Conservation (phyloP, 2,329 filamentous ascomycete genomes). For the Penicillium occitanis region DNA sequence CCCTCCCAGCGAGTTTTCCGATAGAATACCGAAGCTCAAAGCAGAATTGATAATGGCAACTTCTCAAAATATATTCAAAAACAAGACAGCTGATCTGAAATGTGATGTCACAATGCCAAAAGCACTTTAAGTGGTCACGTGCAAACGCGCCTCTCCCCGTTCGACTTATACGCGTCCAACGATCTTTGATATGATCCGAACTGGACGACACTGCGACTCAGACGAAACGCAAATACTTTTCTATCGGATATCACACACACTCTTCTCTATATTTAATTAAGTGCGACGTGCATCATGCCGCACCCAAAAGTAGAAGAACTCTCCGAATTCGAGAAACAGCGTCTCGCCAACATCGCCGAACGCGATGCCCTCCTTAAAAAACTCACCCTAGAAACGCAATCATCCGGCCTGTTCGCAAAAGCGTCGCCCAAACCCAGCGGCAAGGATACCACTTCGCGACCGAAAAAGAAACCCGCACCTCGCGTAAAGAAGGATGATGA, state of each 20-base stretch:
- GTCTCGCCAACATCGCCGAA: slow-evolving; percentile 81
- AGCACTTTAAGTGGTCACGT: slow-evolving; percentile 25
- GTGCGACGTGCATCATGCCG: neutral
- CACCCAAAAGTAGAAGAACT: slow-evolving; percentile 52
- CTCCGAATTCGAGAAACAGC: slow-evolving; percentile 82
- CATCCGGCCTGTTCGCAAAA: slow-evolving; percentile 65
- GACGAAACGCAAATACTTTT: neutral
- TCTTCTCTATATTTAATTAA: neutral
- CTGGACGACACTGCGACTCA: neutral
- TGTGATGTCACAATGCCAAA: slow-evolving; percentile 11
- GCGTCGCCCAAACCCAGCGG: slow-evolving; percentile 40
- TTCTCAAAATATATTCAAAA: neutral
- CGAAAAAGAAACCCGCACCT: slow-evolving; percentile 35
- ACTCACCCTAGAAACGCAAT: slow-evolving; percentile 65
- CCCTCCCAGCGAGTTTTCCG: neutral
- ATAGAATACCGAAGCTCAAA: neutral
- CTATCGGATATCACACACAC: neutral
- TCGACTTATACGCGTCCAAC: slow-evolving; percentile 22
- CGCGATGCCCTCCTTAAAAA: slow-evolving; percentile 81
- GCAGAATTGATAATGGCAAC: neutral
- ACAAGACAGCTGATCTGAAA: neutral
- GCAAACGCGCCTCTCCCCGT: slow-evolving; percentile 24
- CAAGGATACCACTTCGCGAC: slow-evolving; percentile 11
- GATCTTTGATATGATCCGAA: neutral
- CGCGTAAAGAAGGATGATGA: slow-evolving; percentile 53